Evolutionary conservation across 1,284 basidiomycete species (phyloP).

Genomic region (Moniliella sp.): DNA sequence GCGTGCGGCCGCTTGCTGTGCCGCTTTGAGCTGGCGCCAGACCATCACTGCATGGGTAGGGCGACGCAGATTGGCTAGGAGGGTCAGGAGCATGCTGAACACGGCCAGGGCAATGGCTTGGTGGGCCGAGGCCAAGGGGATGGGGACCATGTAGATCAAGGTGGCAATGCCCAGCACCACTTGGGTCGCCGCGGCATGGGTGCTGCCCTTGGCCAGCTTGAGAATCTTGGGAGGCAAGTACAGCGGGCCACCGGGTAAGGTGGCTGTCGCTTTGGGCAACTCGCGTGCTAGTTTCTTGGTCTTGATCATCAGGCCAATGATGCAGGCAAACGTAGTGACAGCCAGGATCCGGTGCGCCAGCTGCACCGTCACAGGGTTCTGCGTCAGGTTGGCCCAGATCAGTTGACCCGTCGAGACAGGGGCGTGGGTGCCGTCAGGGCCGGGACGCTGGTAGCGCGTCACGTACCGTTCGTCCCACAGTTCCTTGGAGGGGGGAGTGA

Average conservation of each 20-base stretch:
- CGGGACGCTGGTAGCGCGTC: slow-evolving; percentile 34
- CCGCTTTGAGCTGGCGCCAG: slow-evolving; percentile 1
- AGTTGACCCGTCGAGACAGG: neutral
- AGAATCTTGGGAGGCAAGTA: slow-evolving; percentile 48
- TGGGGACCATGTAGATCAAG: slow-evolving; percentile 74
- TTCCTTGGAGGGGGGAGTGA: slow-evolving; percentile 63
- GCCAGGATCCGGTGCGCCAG: slow-evolving; percentile 83
- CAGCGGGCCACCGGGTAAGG: no score
- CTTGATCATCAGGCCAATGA: slow-evolving; percentile 4
- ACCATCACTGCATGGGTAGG: slow-evolving; percentile 47
- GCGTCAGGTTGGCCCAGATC: slow-evolving; percentile 70
- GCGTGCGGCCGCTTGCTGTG: no score
- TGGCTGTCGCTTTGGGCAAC: slow-evolving; percentile 36
- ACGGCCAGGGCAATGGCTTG: slow-evolving; percentile 80
- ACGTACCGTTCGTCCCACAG: slow-evolving; percentile 42
- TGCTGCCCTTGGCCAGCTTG: slow-evolving; percentile 47
- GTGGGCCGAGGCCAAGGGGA: slow-evolving; percentile 72
- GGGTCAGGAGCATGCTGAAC: slow-evolving; percentile 60
- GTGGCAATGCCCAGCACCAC: slow-evolving; percentile 75
- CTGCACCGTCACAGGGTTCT: slow-evolving; percentile 93
- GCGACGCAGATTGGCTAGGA: slow-evolving; percentile 50
- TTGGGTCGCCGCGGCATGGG: slow-evolving; percentile 65
- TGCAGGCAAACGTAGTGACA: slow-evolving; percentile 17
- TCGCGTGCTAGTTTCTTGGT: slow-evolving; percentile 52
- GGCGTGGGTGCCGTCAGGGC: no score